phyloP scores from a whole-genome alignment of 139 green algal species.

The Asterochloris erici region DNA sequence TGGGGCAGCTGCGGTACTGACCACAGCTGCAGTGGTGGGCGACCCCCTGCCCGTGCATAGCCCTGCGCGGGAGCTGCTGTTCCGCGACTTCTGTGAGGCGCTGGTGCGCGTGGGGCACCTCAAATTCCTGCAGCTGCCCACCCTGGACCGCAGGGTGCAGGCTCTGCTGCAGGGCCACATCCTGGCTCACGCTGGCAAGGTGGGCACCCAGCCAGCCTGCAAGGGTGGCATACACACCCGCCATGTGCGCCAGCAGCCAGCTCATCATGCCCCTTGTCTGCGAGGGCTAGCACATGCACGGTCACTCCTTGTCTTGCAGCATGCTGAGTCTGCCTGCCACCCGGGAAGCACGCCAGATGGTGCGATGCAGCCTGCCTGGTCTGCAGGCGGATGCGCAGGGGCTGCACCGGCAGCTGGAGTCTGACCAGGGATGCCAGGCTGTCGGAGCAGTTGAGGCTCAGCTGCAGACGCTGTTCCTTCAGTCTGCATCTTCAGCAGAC shows the following conservation, averaged over 20 bases:
- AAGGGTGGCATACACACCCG: not conserved
- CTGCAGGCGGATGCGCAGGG: not conserved
- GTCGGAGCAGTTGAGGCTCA: not conserved
- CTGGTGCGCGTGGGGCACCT: conserved; percentile 44
- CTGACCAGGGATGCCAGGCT: not conserved
- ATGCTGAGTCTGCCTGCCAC: not conserved
- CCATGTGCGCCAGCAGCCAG: not conserved
- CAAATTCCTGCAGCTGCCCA: conserved; percentile 38
- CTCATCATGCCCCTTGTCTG: not conserved
- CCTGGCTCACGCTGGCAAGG: conserved; percentile 35
- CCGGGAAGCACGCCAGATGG: not conserved
- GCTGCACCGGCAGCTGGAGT: not conserved
- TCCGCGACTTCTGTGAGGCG: conserved; percentile 50
- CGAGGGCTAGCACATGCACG: not conserved
- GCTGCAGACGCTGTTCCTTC: conserved; percentile 10
- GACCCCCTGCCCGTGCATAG: not conserved
- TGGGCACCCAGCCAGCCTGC: not conserved
- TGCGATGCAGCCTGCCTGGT: not conserved
- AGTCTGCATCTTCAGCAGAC: not conserved
- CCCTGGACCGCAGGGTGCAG: conserved; percentile 47
- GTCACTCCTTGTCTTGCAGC: not conserved
- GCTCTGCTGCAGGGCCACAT: conserved; percentile 46
- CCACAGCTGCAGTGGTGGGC: not conserved
- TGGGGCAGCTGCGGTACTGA: not conserved
- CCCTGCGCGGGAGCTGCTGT: conserved; percentile 36